These are phyloP conservation scores for Astrephomene gubernaculifera DNA, from an alignment of 139 green algal genomes.

Conservation along the genomic window DNA sequence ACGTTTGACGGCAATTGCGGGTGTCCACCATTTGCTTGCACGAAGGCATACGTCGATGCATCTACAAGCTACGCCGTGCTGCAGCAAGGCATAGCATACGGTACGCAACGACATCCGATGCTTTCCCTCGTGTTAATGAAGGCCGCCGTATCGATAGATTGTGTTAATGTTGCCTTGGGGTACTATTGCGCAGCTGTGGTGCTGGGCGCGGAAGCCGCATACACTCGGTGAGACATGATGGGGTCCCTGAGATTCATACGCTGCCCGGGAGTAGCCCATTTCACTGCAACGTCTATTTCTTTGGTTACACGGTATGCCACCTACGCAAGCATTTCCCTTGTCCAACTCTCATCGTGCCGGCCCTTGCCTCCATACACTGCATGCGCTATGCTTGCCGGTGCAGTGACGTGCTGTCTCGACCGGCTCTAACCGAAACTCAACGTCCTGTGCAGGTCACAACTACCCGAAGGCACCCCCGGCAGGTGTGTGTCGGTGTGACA, in stretches of 20 bases:
- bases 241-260: background rate
- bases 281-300: background rate
- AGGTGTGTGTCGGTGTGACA: too few species aligned
- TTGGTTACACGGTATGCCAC: background rate
- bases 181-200: conserved; percentile 33
- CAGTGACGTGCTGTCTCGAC: background rate
- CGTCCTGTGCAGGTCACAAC: conserved; percentile 10
- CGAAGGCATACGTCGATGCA: conserved; percentile 50
- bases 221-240: conserved; percentile 57
- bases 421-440: background rate
- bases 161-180: background rate
- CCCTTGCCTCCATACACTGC: background rate
- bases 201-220: conserved; percentile 36
- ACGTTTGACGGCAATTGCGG: background rate
- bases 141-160: background rate
- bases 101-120: conserved; percentile 3
- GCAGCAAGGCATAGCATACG: conserved; percentile 69
- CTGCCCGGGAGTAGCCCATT: too few species aligned
- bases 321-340: background rate
- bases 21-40: background rate
- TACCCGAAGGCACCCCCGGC: conserved; percentile 23
- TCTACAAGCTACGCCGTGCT: conserved; percentile 50
- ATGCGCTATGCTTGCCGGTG: too few species aligned
- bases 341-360: too few species aligned
- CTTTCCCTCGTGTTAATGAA: background rate